Percentiles rank a stretch among this genome's conserved stretches.
phyloP scores from a whole-genome alignment of 1,139 yeast species.

The Pichia sp. region DNA sequence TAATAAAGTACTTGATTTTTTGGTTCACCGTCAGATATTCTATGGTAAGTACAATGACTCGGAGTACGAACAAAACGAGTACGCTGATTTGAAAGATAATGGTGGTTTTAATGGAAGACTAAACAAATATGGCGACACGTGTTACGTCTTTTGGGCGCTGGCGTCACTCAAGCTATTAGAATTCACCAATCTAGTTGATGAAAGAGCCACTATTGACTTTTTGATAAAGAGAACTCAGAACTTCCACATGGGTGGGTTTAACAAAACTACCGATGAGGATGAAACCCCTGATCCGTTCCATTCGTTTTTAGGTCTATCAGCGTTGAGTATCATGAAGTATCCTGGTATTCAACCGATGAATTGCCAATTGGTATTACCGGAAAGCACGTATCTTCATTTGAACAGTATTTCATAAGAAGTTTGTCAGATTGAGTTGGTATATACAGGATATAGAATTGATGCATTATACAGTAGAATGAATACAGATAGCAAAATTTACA shows the following conservation, averaged over 20 bases:
- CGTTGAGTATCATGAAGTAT: conserved; percentile 43
- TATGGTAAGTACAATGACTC: conserved; percentile 28
- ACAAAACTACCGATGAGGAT: conserved; percentile 45
- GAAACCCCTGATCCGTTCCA: conserved; percentile 71
- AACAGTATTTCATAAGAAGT: conserved; percentile 5
- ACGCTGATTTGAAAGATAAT: conserved; percentile 41
- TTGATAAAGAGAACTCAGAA: conserved; percentile 63
- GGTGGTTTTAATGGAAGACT: conserved; percentile 91
- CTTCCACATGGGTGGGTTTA: conserved; percentile 71
- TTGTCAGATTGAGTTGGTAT: background rate
- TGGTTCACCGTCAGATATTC: conserved; percentile 60
- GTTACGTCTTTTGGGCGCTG: conserved; percentile 87
- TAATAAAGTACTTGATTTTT: conserved; percentile 48
- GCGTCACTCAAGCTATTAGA: conserved; percentile 52
- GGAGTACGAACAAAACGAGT: conserved; percentile 34
- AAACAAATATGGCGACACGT: conserved; percentile 82
- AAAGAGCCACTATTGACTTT: conserved; percentile 39
- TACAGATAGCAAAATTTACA: conserved; percentile 15
- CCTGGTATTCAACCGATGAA: conserved; percentile 23
- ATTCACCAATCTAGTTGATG: conserved; percentile 37
- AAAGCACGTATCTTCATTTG: conserved; percentile 24
- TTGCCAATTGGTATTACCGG: conserved; percentile 29
- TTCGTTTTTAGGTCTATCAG: conserved; percentile 57
- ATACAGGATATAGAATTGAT: background rate
- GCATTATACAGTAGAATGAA: background rate